Evolutionary conservation across 495 filamentous ascomycete species (phyloP).

Genomic region (Delitschia confertaspora): DNA sequence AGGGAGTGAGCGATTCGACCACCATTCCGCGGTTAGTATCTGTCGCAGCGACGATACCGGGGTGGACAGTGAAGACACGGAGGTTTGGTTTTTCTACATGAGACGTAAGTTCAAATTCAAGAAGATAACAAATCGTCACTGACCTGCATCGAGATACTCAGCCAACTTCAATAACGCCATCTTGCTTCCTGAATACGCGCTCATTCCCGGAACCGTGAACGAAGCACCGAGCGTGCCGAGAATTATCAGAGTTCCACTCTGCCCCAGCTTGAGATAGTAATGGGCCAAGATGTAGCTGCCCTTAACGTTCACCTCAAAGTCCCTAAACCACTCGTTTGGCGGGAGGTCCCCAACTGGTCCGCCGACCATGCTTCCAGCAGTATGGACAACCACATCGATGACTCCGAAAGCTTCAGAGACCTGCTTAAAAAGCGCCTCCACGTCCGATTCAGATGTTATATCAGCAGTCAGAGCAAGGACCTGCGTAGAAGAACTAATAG

Average conservation of each 20-base stretch:
- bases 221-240: constrained; percentile 12
- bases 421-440: constrained; percentile 9
- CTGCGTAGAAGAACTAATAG: constrained; percentile 6
- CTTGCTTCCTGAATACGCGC: constrained; percentile 16
- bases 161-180: not conserved
- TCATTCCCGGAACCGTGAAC: constrained; percentile 5
- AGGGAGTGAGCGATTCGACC: not conserved
- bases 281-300: constrained; percentile 19
- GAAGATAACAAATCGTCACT: not conserved
- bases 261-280: not conserved
- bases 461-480: constrained; percentile 10
- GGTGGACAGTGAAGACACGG: constrained; percentile 8
- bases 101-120: not conserved
- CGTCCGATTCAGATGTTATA: constrained; percentile 6
- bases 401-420: constrained; percentile 12
- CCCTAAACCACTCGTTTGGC: not conserved
- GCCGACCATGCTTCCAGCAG: constrained; percentile 18
- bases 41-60: constrained; percentile 4
- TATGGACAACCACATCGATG: constrained; percentile 21
- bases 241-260: constrained; percentile 16
- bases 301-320: constrained; percentile 1
- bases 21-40: constrained; percentile 1
- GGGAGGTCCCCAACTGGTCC: constrained; percentile 1
- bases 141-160: constrained; percentile 8
- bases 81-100: constrained; percentile 2